These are phyloP conservation scores for Viola pubescens DNA, from an alignment of 441 rosid species.

Conservation along the genomic window DNA sequence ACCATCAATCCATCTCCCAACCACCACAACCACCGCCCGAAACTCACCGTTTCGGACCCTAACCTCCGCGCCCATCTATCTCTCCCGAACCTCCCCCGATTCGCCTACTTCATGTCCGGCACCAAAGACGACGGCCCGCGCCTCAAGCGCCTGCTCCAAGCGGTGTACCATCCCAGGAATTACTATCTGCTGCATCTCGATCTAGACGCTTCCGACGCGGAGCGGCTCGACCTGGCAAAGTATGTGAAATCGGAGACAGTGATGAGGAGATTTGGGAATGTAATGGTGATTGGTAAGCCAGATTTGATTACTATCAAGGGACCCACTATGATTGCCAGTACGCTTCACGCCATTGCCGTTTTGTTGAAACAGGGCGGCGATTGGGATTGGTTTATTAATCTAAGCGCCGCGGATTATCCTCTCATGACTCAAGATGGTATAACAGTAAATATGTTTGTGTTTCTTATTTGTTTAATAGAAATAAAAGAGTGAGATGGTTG, in stretches of 20 bases:
- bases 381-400: constrained; percentile 90
- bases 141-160: constrained; percentile 55
- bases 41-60: constrained; percentile 12
- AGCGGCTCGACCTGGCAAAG: constrained; percentile 68
- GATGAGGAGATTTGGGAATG: constrained; percentile 50
- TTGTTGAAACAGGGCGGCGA: constrained; percentile 57
- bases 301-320: constrained; percentile 74
- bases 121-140: constrained; percentile 57
- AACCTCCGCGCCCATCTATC: constrained; percentile 14
- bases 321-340: constrained; percentile 65
- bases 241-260: constrained; percentile 55
- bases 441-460: background rate
- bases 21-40: constrained; percentile 1
- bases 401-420: constrained; percentile 75
- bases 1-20: constrained; percentile 14
- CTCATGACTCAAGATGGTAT: constrained; percentile 88
- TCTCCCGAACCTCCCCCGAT: constrained; percentile 37
- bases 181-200: constrained; percentile 71
- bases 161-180: constrained; percentile 70
- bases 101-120: constrained; percentile 72
- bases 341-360: constrained; percentile 67
- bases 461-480: background rate
- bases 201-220: constrained; percentile 63
- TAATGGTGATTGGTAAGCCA: constrained; percentile 74
- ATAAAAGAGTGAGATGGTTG: too few relatives aligned